Conservation (phyloP, 2,329 filamentous ascomycete species). For the Penicillium sp. region DNA sequence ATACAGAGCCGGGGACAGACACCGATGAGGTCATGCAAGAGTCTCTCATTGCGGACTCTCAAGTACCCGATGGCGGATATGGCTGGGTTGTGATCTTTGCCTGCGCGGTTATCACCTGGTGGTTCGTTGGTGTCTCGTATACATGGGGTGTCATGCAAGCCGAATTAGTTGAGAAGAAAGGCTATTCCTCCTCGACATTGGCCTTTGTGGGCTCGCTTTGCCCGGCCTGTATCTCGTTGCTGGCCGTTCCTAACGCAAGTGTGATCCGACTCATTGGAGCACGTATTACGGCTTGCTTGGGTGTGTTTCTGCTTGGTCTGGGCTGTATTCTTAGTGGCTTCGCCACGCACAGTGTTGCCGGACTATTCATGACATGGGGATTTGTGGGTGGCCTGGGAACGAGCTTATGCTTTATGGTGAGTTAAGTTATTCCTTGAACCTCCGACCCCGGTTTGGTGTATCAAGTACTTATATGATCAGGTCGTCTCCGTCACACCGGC, state of each 20-base stretch:
- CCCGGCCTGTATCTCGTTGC: constrained; percentile 55
- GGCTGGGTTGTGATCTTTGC: constrained; percentile 52
- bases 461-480: constrained; percentile 3
- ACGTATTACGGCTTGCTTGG: constrained; percentile 52
- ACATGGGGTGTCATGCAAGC: constrained; percentile 66
- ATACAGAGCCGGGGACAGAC: constrained; percentile 5
- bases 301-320: constrained; percentile 56
- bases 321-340: constrained; percentile 56
- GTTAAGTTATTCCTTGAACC: too few relatives aligned
- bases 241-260: constrained; percentile 59
- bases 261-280: constrained; percentile 57
- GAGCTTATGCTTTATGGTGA: constrained; percentile 48
- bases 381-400: constrained; percentile 53
- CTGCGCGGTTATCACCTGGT: constrained; percentile 59
- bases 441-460: too few relatives aligned
- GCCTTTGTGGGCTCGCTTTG: constrained; percentile 63
- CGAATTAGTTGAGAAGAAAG: constrained; percentile 54
- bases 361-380: constrained; percentile 55
- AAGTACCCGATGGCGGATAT: constrained; percentile 38
- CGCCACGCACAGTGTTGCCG: constrained; percentile 49
- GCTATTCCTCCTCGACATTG: constrained; percentile 57
- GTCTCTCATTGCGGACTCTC: constrained; percentile 51
- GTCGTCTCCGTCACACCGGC: constrained; percentile 54
- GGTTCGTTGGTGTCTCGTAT: constrained; percentile 61
- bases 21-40: constrained; percentile 46